phyloP scores from a whole-genome alignment of 352 stramenopile genomes.

The Pythium periplocum region DNA sequence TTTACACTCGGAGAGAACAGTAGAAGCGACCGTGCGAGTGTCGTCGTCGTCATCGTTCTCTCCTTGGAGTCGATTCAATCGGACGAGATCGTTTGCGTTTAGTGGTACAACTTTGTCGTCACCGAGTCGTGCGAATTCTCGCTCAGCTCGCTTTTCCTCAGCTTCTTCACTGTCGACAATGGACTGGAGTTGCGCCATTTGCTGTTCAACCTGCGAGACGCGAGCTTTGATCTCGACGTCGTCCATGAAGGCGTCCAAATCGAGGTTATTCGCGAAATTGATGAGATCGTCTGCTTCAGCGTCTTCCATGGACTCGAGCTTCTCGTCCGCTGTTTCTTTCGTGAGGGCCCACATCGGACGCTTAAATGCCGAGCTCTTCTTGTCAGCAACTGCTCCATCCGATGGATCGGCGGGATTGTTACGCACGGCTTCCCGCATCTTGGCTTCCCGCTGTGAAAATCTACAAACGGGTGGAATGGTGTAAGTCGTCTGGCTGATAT shows the following conservation, averaged over 20 bases:
- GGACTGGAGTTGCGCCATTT: slow-evolving; percentile 85
- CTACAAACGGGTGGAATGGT: slow-evolving; percentile 16
- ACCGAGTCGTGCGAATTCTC: slow-evolving; percentile 67
- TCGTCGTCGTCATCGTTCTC: slow-evolving; percentile 53
- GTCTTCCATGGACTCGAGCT: slow-evolving; percentile 66
- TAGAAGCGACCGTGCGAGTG: slow-evolving; percentile 56
- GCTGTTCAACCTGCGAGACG: slow-evolving; percentile 84
- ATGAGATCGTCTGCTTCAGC: slow-evolving; percentile 90
- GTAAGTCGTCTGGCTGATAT: neutral
- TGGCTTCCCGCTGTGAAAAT: slow-evolving; percentile 72
- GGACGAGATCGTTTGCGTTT: slow-evolving; percentile 48
- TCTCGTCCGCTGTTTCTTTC: slow-evolving; percentile 76
- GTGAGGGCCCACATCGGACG: slow-evolving; percentile 91
- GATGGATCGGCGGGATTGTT: slow-evolving; percentile 22
- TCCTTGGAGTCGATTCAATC: slow-evolving; percentile 21
- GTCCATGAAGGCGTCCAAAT: slow-evolving; percentile 94
- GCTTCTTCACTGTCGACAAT: slow-evolving; percentile 76
- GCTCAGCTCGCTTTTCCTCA: slow-evolving; percentile 77
- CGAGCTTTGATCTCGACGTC: slow-evolving; percentile 85
- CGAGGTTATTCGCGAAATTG: slow-evolving; percentile 90
- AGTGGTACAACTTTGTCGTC: slow-evolving; percentile 42
- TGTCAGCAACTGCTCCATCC: slow-evolving; percentile 12
- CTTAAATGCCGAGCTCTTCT: slow-evolving; percentile 15
- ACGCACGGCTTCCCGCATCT: slow-evolving; percentile 61
- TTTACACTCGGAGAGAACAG: slow-evolving; percentile 81